Percentiles rank a stretch among this genome's conserved stretches.
Evolutionary conservation across 1,139 yeast genomes (phyloP).

Genomic region (Pichia cactophila): DNA sequence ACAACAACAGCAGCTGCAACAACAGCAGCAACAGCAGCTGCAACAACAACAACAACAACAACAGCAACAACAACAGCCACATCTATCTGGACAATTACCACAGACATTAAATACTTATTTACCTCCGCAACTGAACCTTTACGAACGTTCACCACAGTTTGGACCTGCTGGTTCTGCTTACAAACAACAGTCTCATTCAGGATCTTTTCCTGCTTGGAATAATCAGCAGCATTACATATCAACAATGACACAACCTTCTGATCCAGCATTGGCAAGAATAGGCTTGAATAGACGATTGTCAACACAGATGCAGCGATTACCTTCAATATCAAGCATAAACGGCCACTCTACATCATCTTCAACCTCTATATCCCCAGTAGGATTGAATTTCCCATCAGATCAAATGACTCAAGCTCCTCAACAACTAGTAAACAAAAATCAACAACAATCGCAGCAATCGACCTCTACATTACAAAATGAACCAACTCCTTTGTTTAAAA

Average conservation of each 20-base stretch:
- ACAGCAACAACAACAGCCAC: conserved; percentile 11
- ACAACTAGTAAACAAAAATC: background rate
- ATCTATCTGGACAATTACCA: background rate
- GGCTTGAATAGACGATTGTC: conserved; percentile 15
- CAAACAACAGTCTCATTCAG: conserved; percentile 3
- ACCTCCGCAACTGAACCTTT: background rate
- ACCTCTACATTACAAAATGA: background rate
- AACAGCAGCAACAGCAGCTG: conserved; percentile 10
- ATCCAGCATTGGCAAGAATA: conserved; percentile 14
- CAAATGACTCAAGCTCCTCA: background rate
- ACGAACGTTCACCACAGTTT: conserved; percentile 10
- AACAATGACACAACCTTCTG: conserved; percentile 10
- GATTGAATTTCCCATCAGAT: background rate
- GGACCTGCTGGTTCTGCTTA: background rate
- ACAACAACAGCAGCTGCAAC: background rate
- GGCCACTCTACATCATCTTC: conserved; percentile 5
- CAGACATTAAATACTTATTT: background rate
- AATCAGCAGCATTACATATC: background rate
- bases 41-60: conserved; percentile 6
- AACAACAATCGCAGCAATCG: background rate
- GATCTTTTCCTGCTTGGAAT: conserved; percentile 3
- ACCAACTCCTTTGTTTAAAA: conserved; percentile 7
- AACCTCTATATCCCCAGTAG: conserved; percentile 6
- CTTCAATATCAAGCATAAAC: conserved; percentile 7
- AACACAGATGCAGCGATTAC: conserved; percentile 17